These are phyloP conservation scores for Heterobasidion occidentale DNA, from an alignment of 1,284 basidiomycete genomes.

Conservation along the genomic window DNA sequence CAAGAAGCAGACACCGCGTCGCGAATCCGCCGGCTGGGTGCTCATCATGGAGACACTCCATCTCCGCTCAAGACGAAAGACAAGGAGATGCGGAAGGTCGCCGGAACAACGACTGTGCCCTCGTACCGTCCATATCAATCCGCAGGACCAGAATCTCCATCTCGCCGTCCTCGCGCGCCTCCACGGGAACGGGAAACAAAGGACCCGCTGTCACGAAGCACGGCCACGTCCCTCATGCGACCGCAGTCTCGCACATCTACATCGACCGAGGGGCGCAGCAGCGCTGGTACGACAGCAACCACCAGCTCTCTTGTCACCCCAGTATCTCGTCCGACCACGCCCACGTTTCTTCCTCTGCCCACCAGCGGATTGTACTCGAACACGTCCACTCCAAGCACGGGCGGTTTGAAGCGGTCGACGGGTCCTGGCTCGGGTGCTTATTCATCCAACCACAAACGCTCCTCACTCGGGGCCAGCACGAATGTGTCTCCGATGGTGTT, in stretches of 20 bases:
- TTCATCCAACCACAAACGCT: slow-evolving; percentile 42
- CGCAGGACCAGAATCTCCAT: neutral
- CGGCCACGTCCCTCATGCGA: slow-evolving; percentile 33
- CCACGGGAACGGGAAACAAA: slow-evolving; percentile 14
- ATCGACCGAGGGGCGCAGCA: slow-evolving; percentile 31
- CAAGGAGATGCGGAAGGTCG: slow-evolving; percentile 47
- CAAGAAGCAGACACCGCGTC: slow-evolving; percentile 27
- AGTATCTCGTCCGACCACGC: slow-evolving; percentile 65
- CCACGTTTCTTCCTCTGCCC: slow-evolving; percentile 65
- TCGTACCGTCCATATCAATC: slow-evolving; percentile 26
- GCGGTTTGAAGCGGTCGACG: slow-evolving; percentile 47
- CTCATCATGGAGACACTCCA: slow-evolving; percentile 78
- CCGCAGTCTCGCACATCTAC: slow-evolving; percentile 65
- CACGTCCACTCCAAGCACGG: slow-evolving; percentile 19
- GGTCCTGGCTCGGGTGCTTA: slow-evolving; percentile 12
- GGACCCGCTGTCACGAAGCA: slow-evolving; percentile 30
- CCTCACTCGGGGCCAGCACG: slow-evolving; percentile 44
- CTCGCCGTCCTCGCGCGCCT: slow-evolving; percentile 12
- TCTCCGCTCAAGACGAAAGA: slow-evolving; percentile 54
- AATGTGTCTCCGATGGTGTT: slow-evolving; percentile 9
- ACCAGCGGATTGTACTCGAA: slow-evolving; percentile 38
- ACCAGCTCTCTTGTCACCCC: slow-evolving; percentile 58
- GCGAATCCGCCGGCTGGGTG: slow-evolving; percentile 72
- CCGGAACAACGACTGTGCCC: slow-evolving; percentile 38
- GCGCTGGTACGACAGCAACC: slow-evolving; percentile 46